Evolutionary conservation across 345 rosid species (phyloP), one percentile per base, ranked within the genome.

Genomic region (Euphorbia pulcherrima): DNA sequence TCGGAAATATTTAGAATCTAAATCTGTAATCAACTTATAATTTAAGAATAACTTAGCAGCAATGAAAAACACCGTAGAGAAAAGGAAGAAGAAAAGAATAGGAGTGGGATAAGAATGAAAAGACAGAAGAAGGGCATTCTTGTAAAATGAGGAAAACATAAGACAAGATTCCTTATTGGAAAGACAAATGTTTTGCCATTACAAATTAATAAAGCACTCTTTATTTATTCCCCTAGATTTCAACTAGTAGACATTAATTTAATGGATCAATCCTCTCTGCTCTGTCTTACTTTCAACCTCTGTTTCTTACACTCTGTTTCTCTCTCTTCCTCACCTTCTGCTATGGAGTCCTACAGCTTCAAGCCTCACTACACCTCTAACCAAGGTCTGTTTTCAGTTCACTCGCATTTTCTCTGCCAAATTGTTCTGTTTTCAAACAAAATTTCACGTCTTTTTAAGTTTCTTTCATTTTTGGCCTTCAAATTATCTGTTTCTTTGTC

Each of bases 181-280:
- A 39, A 39, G 44, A 39, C 44, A 39, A 39, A 39, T 68, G 73
- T 77, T 69, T 77, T 55, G n/a, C 6, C 8, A 13, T 23, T 61
- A 68, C n/a, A n/a, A n/a, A n/a, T n/a, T n/a, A n/a, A n/a, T n/a
- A 65, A 41, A 11, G 74, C 67, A 57, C 63, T 71, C 33, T 74
- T 64, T 39, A 13, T 51, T 1, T 40, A 11, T n/a, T n/a, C n/a
- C 16, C 2, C 27, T 53, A 35, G 33, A 17, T 3, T 33, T 7
- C 3, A 33, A 33, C 3, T 33, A 33, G 3, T 33, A 33, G 7
- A 33, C 7, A 33, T 7, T 33, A 33, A 33, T 2, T 33, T 33
- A 33, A 33, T 33, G 37, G 7, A 33, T 33, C 37, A 7, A 33
- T 33, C 37, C 37, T 33, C 37, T 8, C 30, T 30, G 14, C 35